Percentiles rank a stretch among this genome's conserved stretches.
These are phyloP conservation scores for Trypanosoma mega DNA, from an alignment of 208 protist species.

Conservation along the genomic window DNA sequence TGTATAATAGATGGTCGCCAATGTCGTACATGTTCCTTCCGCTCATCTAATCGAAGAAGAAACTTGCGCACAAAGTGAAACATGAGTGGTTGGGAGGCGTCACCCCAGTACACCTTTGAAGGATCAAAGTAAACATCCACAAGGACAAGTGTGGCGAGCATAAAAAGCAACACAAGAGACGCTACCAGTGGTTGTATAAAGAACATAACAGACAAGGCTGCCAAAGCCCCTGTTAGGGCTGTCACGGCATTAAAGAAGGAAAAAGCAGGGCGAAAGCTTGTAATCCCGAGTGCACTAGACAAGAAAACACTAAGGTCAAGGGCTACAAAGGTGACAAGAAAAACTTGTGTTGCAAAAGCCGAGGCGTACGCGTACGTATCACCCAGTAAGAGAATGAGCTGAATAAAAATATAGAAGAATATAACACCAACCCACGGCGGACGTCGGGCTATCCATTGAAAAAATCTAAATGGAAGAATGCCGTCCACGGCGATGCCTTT, in stretches of 20 bases:
- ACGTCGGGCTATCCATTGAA: conserved; percentile 5
- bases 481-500: conserved; percentile 39
- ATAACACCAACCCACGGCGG: conserved; percentile 25
- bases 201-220: conserved; percentile 42
- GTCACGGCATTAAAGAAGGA: conserved; percentile 35
- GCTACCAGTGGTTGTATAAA: conserved; percentile 19
- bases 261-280: conserved; percentile 36
- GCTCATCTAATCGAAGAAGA: conserved; percentile 24
- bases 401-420: conserved; percentile 41
- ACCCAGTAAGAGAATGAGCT: conserved; percentile 22
- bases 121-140: conserved; percentile 31
- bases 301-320: conserved; percentile 47
- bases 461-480: conserved; percentile 37
- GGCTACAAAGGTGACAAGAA: conserved; percentile 46
- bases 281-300: conserved; percentile 10
- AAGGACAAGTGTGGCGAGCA: conserved; percentile 19
- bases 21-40: conserved; percentile 20
- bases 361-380: conserved; percentile 43
- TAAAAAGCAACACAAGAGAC: conserved; percentile 20
- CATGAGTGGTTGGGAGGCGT: conserved; percentile 30
- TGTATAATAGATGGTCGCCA: conserved; percentile 29
- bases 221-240: conserved; percentile 24
- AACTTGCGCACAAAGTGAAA: conserved; percentile 38
- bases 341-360: conserved; percentile 48
- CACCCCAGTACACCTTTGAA: conserved; percentile 38